A percentile compares a stretch with the other conserved stretches of the same genome.
Evolutionary conservation across 768 basidiomycete genomes (phyloP).

Genomic region (Suillus occidentalis): DNA sequence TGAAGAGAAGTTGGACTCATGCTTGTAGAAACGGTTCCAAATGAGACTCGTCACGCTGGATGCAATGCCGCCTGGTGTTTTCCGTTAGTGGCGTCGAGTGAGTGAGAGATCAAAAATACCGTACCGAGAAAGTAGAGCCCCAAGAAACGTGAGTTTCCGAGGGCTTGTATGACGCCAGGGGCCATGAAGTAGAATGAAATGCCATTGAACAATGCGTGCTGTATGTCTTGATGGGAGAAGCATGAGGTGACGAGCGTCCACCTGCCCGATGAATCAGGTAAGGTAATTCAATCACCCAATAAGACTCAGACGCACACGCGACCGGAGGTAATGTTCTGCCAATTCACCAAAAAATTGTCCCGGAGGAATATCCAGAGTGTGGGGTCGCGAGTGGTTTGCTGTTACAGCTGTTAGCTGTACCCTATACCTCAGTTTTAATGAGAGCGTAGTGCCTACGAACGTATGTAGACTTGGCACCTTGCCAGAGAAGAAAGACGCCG

Average conservation of each 20-base stretch:
- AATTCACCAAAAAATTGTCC: constrained; percentile 62
- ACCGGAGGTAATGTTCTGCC: constrained; percentile 61
- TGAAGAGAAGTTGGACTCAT: constrained; percentile 30
- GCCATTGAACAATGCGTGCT: constrained; percentile 74
- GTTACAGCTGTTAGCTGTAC: constrained; percentile 15
- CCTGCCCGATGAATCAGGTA: constrained; percentile 37
- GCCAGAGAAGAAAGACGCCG: constrained; percentile 61
- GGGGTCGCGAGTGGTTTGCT: constrained; percentile 41
- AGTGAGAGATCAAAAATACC: constrained; percentile 39
- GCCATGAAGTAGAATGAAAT: constrained; percentile 80
- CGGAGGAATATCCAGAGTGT: constrained; percentile 48
- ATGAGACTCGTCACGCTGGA: constrained; percentile 48
- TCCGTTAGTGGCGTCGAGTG: neutral
- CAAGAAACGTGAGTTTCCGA: constrained; percentile 69
- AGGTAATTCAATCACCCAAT: neutral
- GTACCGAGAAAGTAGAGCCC: constrained; percentile 72
- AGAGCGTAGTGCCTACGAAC: constrained; percentile 28
- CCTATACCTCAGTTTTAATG: neutral
- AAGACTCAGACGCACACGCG: constrained; percentile 51
- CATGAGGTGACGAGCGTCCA: constrained; percentile 72
- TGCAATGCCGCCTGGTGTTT: constrained; percentile 54
- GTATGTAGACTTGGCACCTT: constrained; percentile 34
- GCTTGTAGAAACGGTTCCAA: constrained; percentile 43
- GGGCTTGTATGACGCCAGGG: constrained; percentile 54
- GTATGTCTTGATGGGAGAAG: constrained; percentile 66